A percentile compares a stretch with the other conserved stretches of the same genome.
phyloP scores from a whole-genome alignment of 768 basidiomycete species.

The Piloderma croceum region DNA sequence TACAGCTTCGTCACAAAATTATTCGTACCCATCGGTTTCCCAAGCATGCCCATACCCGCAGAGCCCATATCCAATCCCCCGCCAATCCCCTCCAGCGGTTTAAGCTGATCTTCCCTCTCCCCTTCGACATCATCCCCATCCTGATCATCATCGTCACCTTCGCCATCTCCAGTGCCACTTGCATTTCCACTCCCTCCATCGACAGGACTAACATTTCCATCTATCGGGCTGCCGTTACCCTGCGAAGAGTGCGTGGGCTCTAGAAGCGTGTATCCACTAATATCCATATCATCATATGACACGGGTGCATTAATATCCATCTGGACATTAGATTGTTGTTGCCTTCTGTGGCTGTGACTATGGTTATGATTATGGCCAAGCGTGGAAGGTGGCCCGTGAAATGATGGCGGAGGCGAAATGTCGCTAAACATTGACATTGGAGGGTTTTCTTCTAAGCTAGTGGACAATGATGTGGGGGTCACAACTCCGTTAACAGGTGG shows the following conservation, averaged over 20 bases:
- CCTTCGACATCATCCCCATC: too few relatives aligned
- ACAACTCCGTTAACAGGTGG: conserved; percentile 15
- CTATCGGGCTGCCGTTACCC: conserved; percentile 42
- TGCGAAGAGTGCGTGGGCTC: conserved; percentile 38
- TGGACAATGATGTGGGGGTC: conserved; percentile 18
- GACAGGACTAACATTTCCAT: conserved; percentile 25
- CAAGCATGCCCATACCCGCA: conserved; percentile 49
- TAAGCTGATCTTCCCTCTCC: conserved; percentile 30
- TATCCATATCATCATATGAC: conserved; percentile 58
- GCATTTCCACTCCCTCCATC: conserved; percentile 8
- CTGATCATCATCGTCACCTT: too few relatives aligned
- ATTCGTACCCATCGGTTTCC: conserved; percentile 63
- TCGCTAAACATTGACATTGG: conserved; percentile 23
- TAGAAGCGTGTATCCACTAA: too few relatives aligned
- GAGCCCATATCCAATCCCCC: conserved; percentile 12
- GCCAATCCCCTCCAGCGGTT: conserved; percentile 21
- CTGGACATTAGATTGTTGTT: conserved; percentile 37
- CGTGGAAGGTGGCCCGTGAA: conserved; percentile 11
- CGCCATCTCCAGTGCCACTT: conserved; percentile 29
- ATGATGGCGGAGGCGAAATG: too few relatives aligned
- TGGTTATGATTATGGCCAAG: conserved; percentile 22
- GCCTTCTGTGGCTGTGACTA: conserved; percentile 38
- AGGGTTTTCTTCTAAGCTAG: conserved; percentile 28
- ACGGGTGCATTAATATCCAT: conserved; percentile 23
- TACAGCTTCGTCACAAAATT: conserved; percentile 89